Evolutionary conservation across 2,329 filamentous ascomycete species (phyloP), one percentile per base, ranked within the genome.

Genomic region (Fusarium neocosmosporiellum): DNA sequence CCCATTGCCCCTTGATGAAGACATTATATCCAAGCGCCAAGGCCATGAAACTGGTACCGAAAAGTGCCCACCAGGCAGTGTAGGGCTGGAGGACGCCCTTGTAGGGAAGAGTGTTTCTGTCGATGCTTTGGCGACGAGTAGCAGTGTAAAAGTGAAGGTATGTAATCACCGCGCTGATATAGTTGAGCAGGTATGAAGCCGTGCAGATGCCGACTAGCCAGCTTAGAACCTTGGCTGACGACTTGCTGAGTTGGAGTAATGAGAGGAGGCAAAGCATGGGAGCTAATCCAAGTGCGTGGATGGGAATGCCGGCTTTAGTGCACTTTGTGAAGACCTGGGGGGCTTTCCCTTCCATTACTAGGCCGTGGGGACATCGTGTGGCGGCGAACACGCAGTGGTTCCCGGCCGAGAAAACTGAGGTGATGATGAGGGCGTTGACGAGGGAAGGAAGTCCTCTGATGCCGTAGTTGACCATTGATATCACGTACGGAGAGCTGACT

Each of bases 281-380:
- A 50, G 86, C 85, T 16, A 88, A 71, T 18, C 57, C 68, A 14
- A 58, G 34, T 74, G 84, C 86, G 77, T 86, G 89, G 70, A 90
- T 85, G 4, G 89, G 89, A 0, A 89, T 88, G 73, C 90, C 90
- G 18, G 86, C 86, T 72, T 83, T 85, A 13, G 88, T 92, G 78
- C 86, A 89, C 77, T 88, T 86, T 63, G 84, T 83, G 24, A 92
- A 83, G 75, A 91, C 76, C 48, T 80, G 80, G 34, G 84, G 85
- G 0, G 84, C 84, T 55, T 84, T 84, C 24, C 84, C 84, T 70
- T 86, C 83, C 55, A 80, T 75, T 16, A 87, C 86, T 18, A 88
- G 82, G 27, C 84, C 83, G 70, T 86, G 86, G n/a, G 86, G 82
- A 5, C 83, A 83, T 11, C 85, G 81, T 3, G 83, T 85, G 5